phyloP scores from a whole-genome alignment of 257 asterid species.

The Handroanthus guayacan region DNA sequence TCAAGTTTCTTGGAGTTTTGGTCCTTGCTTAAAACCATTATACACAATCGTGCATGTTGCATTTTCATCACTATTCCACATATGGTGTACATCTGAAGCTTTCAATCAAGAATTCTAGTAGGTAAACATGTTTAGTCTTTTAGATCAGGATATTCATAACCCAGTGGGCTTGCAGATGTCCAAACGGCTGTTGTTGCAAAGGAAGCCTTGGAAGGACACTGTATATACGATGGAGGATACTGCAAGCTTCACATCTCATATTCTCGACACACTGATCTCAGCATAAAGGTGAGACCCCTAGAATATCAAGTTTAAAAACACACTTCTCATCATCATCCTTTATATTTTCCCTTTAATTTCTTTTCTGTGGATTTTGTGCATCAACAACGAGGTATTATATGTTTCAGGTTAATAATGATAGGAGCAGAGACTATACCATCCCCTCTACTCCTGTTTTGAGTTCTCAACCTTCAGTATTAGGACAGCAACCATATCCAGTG shows the following conservation, averaged over 20 bases:
- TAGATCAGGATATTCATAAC: slow-evolving; percentile 7
- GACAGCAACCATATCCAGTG: slow-evolving; percentile 69
- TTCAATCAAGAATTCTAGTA: neutral
- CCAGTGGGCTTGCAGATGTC: slow-evolving; percentile 69
- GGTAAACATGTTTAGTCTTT: neutral
- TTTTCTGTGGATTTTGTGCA: neutral
- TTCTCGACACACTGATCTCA: slow-evolving; percentile 98
- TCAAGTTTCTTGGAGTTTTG: slow-evolving; percentile 1
- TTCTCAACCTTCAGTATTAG: slow-evolving; percentile 73
- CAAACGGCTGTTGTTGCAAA: slow-evolving; percentile 95
- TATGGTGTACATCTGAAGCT: neutral
- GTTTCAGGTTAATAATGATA: slow-evolving; percentile 83
- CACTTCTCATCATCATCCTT: neutral
- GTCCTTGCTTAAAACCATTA: neutral
- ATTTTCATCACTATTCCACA: neutral
- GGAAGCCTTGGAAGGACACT: slow-evolving; percentile 96
- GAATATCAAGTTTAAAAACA: slow-evolving; percentile 6
- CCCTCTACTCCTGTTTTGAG: slow-evolving; percentile 66
- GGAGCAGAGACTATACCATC: slow-evolving; percentile 91
- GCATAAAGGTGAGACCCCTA: slow-evolving; percentile 71
- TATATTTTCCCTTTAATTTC: neutral
- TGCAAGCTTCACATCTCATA: slow-evolving; percentile 97
- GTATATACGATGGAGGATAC: slow-evolving; percentile 97
- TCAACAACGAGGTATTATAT: slow-evolving; percentile 9
- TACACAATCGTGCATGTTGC: neutral